Evolutionary conservation across 176 grass and related monocot species (phyloP), one percentile per base, ranked within the genome.

Genomic region (Dendrocalamus sinicus): DNA sequence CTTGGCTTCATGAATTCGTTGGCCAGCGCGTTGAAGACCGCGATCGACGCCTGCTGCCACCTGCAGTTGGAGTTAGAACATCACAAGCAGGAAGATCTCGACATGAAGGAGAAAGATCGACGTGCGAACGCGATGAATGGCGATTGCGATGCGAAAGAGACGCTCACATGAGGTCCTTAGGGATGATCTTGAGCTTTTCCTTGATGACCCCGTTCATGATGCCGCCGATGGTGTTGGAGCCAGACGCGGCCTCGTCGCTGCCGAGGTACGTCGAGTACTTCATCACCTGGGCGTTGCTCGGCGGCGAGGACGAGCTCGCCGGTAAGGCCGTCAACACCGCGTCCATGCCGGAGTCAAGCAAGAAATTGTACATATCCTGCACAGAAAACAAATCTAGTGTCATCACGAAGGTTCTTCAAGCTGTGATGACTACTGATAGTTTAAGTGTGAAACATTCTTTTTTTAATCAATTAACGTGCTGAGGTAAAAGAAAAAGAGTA

Each of bases 281-380:
- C 44, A 11, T 5, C 52, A 5, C 6, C 51, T 77, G 73, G n/a
- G 63, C 8, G 5, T 48, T 78, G 39, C 51, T 77, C 13, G 1
- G 11, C 13, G 0, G 11, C 22, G n/a, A 43, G 22, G 46, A n/a
- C 22, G 84, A 72, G 66, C 62, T 43, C 67, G 53, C 26, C 15
- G 51, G 40, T 3, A 59, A 54, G 14, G 20, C 19, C 28, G n/a
- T 6, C 16, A 32, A 26, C 19, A 89, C 61, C 1, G 90, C 76
- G 67, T 92, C 84, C 66, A 86, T 90, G 48, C 66, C 72, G 4
- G 59, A 46, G 59, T 97, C 92, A 44, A 91, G 86, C 88, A 90
- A 86, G 73, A 95, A 95, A 20, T 95, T 92, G 44, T 95, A 78
- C 48, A 92, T 89, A 55, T 87, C 86, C 93, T 95, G 83, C 8